Evolutionary conservation across 139 green algal genomes (phyloP), one percentile per base, ranked within the genome.

Genomic region (Chlamydomonas incerta): DNA sequence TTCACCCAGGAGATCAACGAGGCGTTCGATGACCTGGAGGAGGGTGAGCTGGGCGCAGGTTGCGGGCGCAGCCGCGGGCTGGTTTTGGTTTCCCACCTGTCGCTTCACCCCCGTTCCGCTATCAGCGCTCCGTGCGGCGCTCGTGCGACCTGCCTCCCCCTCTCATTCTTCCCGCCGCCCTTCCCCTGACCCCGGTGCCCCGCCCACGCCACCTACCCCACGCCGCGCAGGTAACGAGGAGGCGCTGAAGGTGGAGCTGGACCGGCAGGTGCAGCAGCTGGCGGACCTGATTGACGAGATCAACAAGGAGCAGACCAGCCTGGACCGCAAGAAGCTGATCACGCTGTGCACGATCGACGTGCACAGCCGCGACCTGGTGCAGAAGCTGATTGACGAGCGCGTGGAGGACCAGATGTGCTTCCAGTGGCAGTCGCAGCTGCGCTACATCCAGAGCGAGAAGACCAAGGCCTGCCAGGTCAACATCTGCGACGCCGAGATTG

Each of bases 321-420:
- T 95, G 77, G 95, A 98, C 74, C 94, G 96, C 79, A 97, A 97
- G 90, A 98, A 97, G 94, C 93, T 98, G 74, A 97, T 99, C 90
- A 98, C 95, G 21, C 93, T 99, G 74, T 98, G 96, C 88, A 99
- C 96, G 3, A 96, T 99, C 74, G 96, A 99, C 77, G 97, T 98
- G 75, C 96, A 99, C 80, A 95, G 95, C 3, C 93, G 96, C 34
- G 96, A 99, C 67, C 95, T 99, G 26, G 90, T 98, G 52, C 91
- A 95, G 87, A 90, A 95, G 29, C 92, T 98, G 63, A 92, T 94
- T 70, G 89, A 98, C 18, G 96, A 98, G 86, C 89, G 94, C 29
- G 93, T 96, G 15, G 96, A 98, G 74, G 91, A 88, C 52, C 88
- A 77, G 26, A 91, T 93, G 55, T 94, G 90, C 89, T 98, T 98